Conservation (phyloP, 257 asterid species). For the Phtheirospermum japonicum region DNA sequence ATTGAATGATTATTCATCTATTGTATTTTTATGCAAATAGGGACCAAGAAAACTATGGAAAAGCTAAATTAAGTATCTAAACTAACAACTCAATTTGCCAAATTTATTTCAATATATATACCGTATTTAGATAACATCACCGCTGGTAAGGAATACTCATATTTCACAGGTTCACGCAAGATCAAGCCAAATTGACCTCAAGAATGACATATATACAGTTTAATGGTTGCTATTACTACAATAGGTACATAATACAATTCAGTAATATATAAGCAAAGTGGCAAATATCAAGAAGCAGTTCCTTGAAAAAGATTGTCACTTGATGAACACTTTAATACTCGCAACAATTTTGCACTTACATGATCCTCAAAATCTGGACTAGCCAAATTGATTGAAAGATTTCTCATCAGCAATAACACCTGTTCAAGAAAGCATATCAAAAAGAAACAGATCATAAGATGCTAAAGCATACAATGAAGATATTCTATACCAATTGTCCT, state of each 20-base stretch:
- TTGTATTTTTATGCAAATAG: not conserved
- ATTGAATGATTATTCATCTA: not conserved
- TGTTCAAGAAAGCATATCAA: slow-evolving; percentile 30
- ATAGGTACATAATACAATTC: slow-evolving; percentile 10
- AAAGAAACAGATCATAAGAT: slow-evolving; percentile 14
- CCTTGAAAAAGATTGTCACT: not conserved
- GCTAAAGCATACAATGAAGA: slow-evolving; percentile 4
- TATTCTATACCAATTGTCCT: not conserved
- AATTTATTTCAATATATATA: not conserved
- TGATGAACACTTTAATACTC: slow-evolving; percentile 11
- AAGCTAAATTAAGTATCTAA: not conserved
- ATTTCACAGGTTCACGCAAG: slow-evolving; percentile 9
- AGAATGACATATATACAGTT: not conserved
- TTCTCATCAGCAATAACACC: slow-evolving; percentile 86
- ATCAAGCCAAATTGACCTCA: not conserved
- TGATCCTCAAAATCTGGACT: slow-evolving; percentile 87
- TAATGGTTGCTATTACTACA: not conserved
- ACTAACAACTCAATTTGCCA: no score
- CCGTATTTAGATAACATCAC: not conserved
- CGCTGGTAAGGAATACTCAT: no score
- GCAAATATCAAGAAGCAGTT: not conserved
- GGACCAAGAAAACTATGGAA: not conserved
- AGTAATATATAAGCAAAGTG: not conserved
- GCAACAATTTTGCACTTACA: slow-evolving; percentile 47
- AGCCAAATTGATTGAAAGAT: slow-evolving; percentile 80